Evolutionary conservation across 352 stramenopile genomes (phyloP).

Genomic region (Phytophthora ohioensis): DNA sequence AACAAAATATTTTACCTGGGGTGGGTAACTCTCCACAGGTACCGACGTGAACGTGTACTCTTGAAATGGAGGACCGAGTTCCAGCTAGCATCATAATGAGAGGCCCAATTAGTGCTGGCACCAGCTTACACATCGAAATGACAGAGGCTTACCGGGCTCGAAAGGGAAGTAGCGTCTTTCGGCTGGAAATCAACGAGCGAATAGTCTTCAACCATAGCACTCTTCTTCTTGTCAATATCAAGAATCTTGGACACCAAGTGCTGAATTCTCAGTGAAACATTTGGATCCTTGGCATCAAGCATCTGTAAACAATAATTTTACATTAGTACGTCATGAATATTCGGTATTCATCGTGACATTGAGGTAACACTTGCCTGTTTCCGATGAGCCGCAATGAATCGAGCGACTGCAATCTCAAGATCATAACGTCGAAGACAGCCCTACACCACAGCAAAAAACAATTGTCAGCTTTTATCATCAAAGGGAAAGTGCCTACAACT

Average conservation of each 20-base stretch:
- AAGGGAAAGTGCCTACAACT: neutral
- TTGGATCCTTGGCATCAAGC: constrained; percentile 58
- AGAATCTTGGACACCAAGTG: constrained; percentile 80
- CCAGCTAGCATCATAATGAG: constrained; percentile 45
- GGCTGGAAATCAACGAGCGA: constrained; percentile 78
- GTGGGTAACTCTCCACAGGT: constrained; percentile 81
- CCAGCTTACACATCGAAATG: no score
- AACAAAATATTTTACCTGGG: constrained; percentile 52
- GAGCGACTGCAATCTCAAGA: constrained; percentile 77
- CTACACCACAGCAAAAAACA: constrained; percentile 30
- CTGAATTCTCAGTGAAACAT: constrained; percentile 73
- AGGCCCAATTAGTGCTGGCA: neutral
- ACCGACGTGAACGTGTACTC: constrained; percentile 67
- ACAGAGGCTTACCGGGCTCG: constrained; percentile 50
- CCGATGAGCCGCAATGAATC: constrained; percentile 75
- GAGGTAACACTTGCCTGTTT: constrained; percentile 46
- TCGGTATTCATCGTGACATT: neutral
- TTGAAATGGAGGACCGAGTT: constrained; percentile 78
- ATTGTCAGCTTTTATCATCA: neutral
- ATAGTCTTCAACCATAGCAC: constrained; percentile 71
- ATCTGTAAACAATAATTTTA: constrained; percentile 45
- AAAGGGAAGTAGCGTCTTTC: constrained; percentile 66
- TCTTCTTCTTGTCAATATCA: constrained; percentile 77
- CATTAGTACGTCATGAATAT: neutral
- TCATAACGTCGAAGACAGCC: constrained; percentile 78